Evolutionary conservation across 129 eudicot species (phyloP).

Genomic region (Rutidosis leptorrhynchoides): DNA sequence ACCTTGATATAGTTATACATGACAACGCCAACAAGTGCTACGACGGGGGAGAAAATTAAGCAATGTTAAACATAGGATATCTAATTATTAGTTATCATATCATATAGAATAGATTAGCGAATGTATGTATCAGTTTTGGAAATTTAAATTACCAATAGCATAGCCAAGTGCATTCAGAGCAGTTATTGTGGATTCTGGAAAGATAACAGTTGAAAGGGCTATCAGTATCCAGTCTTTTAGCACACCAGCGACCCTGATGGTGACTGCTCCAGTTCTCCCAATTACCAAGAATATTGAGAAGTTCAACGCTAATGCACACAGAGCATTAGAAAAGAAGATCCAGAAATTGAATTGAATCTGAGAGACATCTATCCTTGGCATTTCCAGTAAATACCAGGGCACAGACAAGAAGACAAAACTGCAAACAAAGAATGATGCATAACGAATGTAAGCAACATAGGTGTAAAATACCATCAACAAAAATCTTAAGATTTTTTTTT

Average conservation of each 20-base stretch:
- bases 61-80: too few relatives aligned
- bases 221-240: slow-evolving; percentile 95
- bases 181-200: slow-evolving; percentile 88
- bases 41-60: neutral
- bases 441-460: too few relatives aligned
- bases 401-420: slow-evolving; percentile 86
- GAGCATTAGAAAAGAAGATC: slow-evolving; percentile 95
- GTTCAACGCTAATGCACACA: slow-evolving; percentile 84
- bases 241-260: slow-evolving; percentile 97
- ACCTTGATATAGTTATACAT: slow-evolving; percentile 93
- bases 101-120: too few relatives aligned
- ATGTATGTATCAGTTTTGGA: too few relatives aligned
- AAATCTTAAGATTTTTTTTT: too few relatives aligned
- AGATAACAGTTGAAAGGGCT: slow-evolving; percentile 94
- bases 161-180: slow-evolving; percentile 84
- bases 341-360: slow-evolving; percentile 84
- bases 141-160: slow-evolving; percentile 95
- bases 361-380: slow-evolving; percentile 67
- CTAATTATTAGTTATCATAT: too few relatives aligned
- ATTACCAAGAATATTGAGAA: slow-evolving; percentile 90
- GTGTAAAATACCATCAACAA: too few relatives aligned
- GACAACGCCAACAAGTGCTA: slow-evolving; percentile 92
- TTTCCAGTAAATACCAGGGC: slow-evolving; percentile 96
- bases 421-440: too few relatives aligned
- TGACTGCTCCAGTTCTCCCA: slow-evolving; percentile 98